Evolutionary conservation across 148 eudicot genomes (phyloP).

Genomic region (Mesembryanthemum crystallinum): DNA sequence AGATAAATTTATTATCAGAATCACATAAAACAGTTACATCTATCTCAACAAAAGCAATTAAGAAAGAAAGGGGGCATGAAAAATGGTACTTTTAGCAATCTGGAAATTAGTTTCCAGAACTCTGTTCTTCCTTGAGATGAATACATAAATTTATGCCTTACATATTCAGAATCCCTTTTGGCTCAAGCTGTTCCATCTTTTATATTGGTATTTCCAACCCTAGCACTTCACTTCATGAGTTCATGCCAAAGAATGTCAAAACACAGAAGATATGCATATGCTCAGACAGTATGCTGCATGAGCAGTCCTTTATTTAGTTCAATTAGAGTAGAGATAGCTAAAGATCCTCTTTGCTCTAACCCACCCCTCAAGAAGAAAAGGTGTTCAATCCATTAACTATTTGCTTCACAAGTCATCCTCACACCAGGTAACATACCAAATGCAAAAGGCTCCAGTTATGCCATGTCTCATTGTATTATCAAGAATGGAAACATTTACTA

Average conservation of each 20-base stretch:
- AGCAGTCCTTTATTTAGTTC: background rate
- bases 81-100: too few relatives aligned
- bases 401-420: too few relatives aligned
- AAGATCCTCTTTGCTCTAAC: background rate
- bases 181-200: background rate
- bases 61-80: too few relatives aligned
- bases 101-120: too few relatives aligned
- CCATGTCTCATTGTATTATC: background rate
- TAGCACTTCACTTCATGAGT: too few relatives aligned
- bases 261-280: background rate
- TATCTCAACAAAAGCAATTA: too few relatives aligned
- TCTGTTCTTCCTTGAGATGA: too few relatives aligned
- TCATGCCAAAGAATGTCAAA: background rate
- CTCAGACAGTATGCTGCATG: background rate
- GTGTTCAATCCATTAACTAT: background rate
- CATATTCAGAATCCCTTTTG: background rate
- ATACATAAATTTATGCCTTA: too few relatives aligned
- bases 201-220: background rate
- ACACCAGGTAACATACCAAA: background rate
- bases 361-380: too few relatives aligned
- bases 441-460: background rate
- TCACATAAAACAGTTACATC: background rate
- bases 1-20: constrained; percentile 11
- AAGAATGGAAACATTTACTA: too few relatives aligned
- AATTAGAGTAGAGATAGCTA: background rate